A percentile compares a stretch with the other conserved stretches of the same genome.
Conservation (phyloP, 1,284 basidiomycete species). For the Xerocomus nothofagi region DNA sequence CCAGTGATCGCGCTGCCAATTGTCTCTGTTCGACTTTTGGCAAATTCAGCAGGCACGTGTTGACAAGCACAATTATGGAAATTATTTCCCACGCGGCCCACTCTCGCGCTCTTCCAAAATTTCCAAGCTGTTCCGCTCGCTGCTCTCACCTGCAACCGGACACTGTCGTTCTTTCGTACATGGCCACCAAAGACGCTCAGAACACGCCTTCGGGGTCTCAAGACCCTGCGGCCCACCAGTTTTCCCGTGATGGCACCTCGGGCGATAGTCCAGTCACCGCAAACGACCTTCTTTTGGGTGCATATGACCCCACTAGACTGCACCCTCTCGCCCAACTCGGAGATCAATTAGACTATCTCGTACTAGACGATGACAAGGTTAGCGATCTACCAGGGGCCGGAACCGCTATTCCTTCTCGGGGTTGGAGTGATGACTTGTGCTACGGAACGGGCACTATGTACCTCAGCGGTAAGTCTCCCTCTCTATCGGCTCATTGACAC, state of each 20-base stretch:
- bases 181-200: slow-evolving; percentile 31
- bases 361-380: slow-evolving; percentile 92
- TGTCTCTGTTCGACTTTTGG: slow-evolving; percentile 27
- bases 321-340: slow-evolving; percentile 89
- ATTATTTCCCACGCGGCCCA: slow-evolving; percentile 20
- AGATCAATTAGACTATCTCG: slow-evolving; percentile 88
- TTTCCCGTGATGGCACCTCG: slow-evolving; percentile 46
- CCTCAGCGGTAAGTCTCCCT: slow-evolving; percentile 82
- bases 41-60: slow-evolving; percentile 7
- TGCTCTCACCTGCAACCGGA: slow-evolving; percentile 20
- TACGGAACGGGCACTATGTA: slow-evolving; percentile 99
- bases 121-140: slow-evolving; percentile 23
- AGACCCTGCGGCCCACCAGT: slow-evolving; percentile 47
- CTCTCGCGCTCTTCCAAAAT: slow-evolving; percentile 34
- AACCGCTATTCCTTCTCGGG: slow-evolving; percentile 88
- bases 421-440: slow-evolving; percentile 99
- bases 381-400: slow-evolving; percentile 82
- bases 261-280: slow-evolving; percentile 68
- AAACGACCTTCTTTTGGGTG: slow-evolving; percentile 77
- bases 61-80: slow-evolving; percentile 12
- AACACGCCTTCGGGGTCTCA: slow-evolving; percentile 34
- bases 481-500: slow-evolving; percentile 47
- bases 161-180: slow-evolving; percentile 16
- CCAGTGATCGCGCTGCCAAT: too few species aligned
- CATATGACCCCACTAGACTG: slow-evolving; percentile 86